phyloP scores from a whole-genome alignment of 2,329 filamentous ascomycete genomes.

The Cladosporium halotolerans region DNA sequence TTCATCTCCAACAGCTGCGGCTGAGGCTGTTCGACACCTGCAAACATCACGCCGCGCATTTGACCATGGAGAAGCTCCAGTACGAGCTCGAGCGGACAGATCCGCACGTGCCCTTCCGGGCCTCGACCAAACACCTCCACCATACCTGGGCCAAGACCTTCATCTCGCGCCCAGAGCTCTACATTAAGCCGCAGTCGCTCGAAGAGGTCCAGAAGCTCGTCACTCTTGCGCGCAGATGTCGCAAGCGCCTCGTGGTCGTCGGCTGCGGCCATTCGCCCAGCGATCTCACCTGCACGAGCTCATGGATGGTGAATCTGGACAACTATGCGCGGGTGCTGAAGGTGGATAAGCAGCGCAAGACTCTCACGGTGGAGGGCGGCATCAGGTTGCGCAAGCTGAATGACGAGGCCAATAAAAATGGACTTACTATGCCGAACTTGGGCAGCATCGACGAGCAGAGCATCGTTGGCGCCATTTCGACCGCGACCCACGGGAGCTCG shows the following conservation, averaged over 20 bases:
- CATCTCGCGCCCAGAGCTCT: constrained; percentile 81
- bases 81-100: constrained; percentile 54
- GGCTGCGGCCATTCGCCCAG: constrained; percentile 90
- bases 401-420: constrained; percentile 63
- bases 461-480: constrained; percentile 85
- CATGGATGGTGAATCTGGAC: constrained; percentile 93
- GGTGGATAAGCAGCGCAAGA: constrained; percentile 58
- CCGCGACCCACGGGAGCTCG: constrained; percentile 88
- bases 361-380: constrained; percentile 77
- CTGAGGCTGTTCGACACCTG: constrained; percentile 10
- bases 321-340: constrained; percentile 66
- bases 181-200: constrained; percentile 74
- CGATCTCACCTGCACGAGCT: constrained; percentile 84
- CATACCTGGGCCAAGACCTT: constrained; percentile 95
- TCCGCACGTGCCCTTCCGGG: constrained; percentile 67
- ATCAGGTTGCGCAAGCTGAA: constrained; percentile 75
- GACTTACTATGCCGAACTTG: constrained; percentile 81
- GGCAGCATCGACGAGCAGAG: constrained; percentile 95
- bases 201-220: constrained; percentile 79
- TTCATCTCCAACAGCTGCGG: constrained; percentile 12
- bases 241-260: constrained; percentile 76
- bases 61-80: constrained; percentile 31
- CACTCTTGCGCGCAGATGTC: constrained; percentile 70
- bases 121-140: constrained; percentile 65
- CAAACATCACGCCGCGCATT: not conserved